Evolutionary conservation across 75 land plant species (phyloP).

Genomic region (Sequoia sempervirens): DNA sequence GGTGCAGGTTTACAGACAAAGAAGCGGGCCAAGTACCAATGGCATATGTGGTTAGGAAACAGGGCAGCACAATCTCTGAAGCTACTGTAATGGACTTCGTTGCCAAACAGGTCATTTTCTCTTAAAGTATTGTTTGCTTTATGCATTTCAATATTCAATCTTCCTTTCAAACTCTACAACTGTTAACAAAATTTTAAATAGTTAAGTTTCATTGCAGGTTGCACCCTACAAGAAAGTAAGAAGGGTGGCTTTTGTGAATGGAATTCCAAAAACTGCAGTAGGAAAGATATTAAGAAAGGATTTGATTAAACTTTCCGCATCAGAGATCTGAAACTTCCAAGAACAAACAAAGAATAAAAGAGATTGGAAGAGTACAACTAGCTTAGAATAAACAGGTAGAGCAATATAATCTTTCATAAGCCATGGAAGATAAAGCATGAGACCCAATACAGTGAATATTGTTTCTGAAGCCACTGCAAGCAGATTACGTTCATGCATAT

Average conservation of each 20-base stretch:
- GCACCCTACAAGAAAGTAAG: conserved; percentile 56
- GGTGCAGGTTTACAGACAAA: not conserved
- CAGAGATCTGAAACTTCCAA: conserved; percentile 4
- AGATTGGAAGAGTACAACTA: too few relatives aligned
- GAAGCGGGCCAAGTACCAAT: not conserved
- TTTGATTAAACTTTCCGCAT: conserved; percentile 27
- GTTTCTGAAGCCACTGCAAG: too few relatives aligned
- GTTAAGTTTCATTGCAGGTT: conserved; percentile 23
- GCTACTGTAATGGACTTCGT: not conserved
- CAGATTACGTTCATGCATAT: too few relatives aligned
- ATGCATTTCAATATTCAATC: not conserved
- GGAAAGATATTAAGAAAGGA: conserved; percentile 55
- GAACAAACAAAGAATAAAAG: too few relatives aligned
- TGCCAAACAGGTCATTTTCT: not conserved
- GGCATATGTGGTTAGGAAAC: not conserved
- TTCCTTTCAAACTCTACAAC: not conserved
- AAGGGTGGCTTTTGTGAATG: conserved; percentile 37
- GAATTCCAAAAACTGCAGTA: conserved; percentile 50
- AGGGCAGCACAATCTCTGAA: not conserved
- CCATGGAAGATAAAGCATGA: too few relatives aligned
- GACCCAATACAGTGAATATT: too few relatives aligned
- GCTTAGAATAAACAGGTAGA: too few relatives aligned
- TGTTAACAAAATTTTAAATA: not conserved
- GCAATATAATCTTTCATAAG: too few relatives aligned
- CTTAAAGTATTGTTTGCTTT: not conserved